Base-by-base conservation (phyloP, 352 stramenopile species). In the Elongisporangium senticosum region DNA sequence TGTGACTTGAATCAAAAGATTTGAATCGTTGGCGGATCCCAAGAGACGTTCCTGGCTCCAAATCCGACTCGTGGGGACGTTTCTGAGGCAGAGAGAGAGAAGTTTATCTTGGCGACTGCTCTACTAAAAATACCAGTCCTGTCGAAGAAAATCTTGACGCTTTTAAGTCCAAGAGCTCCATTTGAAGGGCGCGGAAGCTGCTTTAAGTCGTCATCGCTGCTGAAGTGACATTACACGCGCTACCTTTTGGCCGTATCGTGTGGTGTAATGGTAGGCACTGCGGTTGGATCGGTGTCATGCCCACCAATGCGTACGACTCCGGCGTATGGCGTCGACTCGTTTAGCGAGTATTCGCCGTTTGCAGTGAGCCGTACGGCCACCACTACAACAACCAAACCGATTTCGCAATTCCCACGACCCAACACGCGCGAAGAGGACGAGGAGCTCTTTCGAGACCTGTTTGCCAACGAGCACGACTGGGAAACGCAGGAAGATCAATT, bases 391-490 rank as follows among this genome's bases (percentile, higher is more conserved):
- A 64, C 60, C 0, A 23, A 59, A 10, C 19, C 56, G 11, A 55
- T 57, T 40, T 14, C 13, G 33, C 33, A 52, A 24, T 19, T 21
- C 43, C 8, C 55, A 24, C 43, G 62, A 39, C 3, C 23, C 7
- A 17, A 28, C 26, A 43, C 47, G 58, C 51, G 55, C 64, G 15
- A 68, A 71, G 62, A 79, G 49, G 77, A 90, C 14, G 78, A 90
- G 64, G 78, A 90, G 54, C 67, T 90, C 52, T 88, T 87, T 17
- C 72, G 78, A 13, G 78, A 90, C 21, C 63, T 90, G 13, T 88
- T 90, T 51, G 62, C 63, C 1, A 58, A 40, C 11, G 76, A 86
- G 7, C 64, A 56, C 7, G 74, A 80, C 19, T 52, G 57, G 19
- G 65, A 73, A 8, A 49, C 19, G 10, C 23, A 14, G 14, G 55